Evolutionary conservation across 73 alveolate species (phyloP), one percentile per base, ranked within the genome.

Genomic region (Paramecium primaurelia): DNA sequence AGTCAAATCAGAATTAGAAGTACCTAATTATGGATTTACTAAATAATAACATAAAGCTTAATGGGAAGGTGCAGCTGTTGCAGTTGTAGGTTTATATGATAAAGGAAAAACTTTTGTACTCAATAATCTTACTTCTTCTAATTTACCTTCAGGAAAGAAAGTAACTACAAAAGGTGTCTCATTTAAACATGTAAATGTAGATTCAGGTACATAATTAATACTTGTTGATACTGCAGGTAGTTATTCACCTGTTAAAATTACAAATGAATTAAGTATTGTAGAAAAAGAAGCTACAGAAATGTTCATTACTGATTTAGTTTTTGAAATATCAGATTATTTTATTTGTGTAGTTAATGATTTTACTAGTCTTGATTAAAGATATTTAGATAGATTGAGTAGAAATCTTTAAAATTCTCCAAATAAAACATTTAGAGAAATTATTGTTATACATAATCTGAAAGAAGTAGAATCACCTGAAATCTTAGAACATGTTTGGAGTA

Each of bases 331-430:
- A 77, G 95, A 91, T 69, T 91, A 60, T 59, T 91, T 91, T 54
- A 49, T 91, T 16, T 91, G 86, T 25, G 95, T 91, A n/a, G 95
- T 91, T 14, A 91, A 91, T 84, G 95, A 91, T 84, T 91, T 77
- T 71, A 91, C 95, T 6, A 71, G 93, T 77, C 69, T 91, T 18
- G 95, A 91, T 77, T 75, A 91, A 37, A 45, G 89, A 85, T 77
- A 77, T 40, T 54, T 91, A 9, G 95, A 91, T 20, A 83, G 86
- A 91, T 30, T 91, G 8, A 47, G 60, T 22, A 20, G 89, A 8
- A 69, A 71, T 34, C 71, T 91, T 10, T 58, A 91, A 45, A 16
- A 77, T n/a, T 22, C 51, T 25, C 88, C 83, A 1, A 91, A 20
- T 20, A 91, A 91, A 18, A 77, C 86, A 32, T 58, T 60, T 51